Evolutionary conservation across 2,329 filamentous ascomycete species (phyloP), one percentile per base, ranked within the genome.

Genomic region (Calcarisporium arbuscula): DNA sequence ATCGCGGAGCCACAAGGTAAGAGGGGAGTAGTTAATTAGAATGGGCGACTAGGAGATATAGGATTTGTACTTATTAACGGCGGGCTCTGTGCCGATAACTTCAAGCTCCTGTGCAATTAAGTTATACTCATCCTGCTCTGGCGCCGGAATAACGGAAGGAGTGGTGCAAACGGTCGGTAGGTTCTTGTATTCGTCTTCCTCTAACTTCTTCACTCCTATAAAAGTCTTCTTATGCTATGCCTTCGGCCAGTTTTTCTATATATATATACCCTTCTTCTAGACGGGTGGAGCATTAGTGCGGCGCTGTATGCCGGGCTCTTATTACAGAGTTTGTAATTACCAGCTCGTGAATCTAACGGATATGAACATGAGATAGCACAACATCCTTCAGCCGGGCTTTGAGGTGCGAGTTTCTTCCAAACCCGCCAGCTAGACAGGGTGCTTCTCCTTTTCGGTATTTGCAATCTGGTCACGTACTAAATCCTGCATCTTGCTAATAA

Each of bases 1-100:
- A 26, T 27, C 28, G 27, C 25, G 27, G 25, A 39, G 37, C 37
- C 37, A 35, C 37, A 32, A 39, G 15, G 21, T 33, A 28, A 39
- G 28, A n/a, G 28, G 27, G 18, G 32, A 35, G 19, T 26, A 11
- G 22, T 39, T 33, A 23, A 39, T 39, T 20, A 23, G 29, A 32
- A 31, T 21, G 12, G 37, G 29, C 18, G 37, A 26, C 25, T 39
- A 28, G 18, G 28, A 22, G 21, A 29, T 35, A 21, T 31, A 39
- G 36, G 17, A 9, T 30, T 36, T 12, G 30, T 32, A 32, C 14
- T 32, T 20, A 15, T 32, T 20, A 18, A 31, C 28, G 19, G 14
- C 19, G 17, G 20, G 34, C 19, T 36, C 34, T 28, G 26, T 14
- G 26, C 26, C 26, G n/a, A 28, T 28, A 14, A 28, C 26, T 28